Base-by-base conservation (phyloP, 2,329 filamentous ascomycete genomes). In the Daldinia sp. region DNA sequence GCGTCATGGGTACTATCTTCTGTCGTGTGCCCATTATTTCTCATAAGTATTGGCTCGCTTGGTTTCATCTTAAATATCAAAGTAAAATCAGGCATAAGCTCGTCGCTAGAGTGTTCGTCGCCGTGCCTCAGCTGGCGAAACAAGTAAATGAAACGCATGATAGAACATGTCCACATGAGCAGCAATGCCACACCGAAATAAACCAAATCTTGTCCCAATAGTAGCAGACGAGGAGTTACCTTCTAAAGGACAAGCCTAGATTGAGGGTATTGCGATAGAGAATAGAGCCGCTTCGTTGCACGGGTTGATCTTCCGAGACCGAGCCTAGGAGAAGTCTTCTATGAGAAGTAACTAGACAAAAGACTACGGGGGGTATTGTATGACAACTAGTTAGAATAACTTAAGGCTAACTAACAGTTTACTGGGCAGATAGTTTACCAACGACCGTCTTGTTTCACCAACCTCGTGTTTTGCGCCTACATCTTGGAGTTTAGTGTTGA, bases 11-110 rank as follows among this genome's bases (percentile, higher is more conserved):
- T 41, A 30, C 43, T 45, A 25, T 39, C 19, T 47, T 52, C 63
- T 53, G 55, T 39, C 13, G 52, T 52, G 50, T 47, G 29, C 47
- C 55, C 25, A 49, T 47, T 52, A 29, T 51, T 39, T 53, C 34
- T 30, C 47, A 27, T 30, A 10, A 61, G 35, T 57, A 64, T 64
- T 64, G 64, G 53, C 27, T 58, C 45, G 64, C 53, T 45, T 66
- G 35, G 37, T 58, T 58, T 61, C 54, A 48, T 54, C 57, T 53
- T 50, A 49, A 58, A 58, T 51, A 30, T 48, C 49, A 37, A 56
- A n/a, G n/a, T n/a, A n/a, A n/a, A n/a, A n/a, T n/a, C n/a, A n/a
- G n/a, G 41, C 39, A 34, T 30, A 34, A 13, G 35, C 34, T 61
- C 51, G 29, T 61, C 34, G 39, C 58, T n/a, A n/a, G 19, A 43